Percentiles rank a stretch among this genome's conserved stretches.
Conservation (phyloP, 208 protist genomes). For the Leishmania braziliensis region DNA sequence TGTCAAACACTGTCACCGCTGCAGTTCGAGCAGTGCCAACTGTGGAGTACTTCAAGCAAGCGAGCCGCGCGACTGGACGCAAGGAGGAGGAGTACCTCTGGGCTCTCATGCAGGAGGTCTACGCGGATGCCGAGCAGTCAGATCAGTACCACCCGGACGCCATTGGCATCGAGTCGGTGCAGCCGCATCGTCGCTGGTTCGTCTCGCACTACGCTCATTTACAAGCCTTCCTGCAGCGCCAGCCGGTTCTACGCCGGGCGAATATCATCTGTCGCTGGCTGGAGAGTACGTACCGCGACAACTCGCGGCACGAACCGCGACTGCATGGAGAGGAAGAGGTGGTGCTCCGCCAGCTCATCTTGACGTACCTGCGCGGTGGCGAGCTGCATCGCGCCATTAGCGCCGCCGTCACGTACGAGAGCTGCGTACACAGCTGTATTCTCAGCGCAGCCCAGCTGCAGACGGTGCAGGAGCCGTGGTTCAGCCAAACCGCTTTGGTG, state of each 20-base stretch:
- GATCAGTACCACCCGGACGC: conserved; percentile 60
- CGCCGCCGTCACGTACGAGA: conserved; percentile 44
- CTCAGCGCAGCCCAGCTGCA: conserved; percentile 81
- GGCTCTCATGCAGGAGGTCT: conserved; percentile 55
- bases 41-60: conserved; percentile 50
- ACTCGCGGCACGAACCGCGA: conserved; percentile 28
- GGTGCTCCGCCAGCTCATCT: conserved; percentile 70
- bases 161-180: conserved; percentile 59
- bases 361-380: conserved; percentile 71
- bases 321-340: conserved; percentile 58
- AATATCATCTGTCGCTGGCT: conserved; percentile 77
- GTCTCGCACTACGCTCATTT: conserved; percentile 77
- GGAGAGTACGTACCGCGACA: conserved; percentile 60
- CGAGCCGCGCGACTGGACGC: conserved; percentile 33
- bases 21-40: conserved; percentile 30
- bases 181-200: conserved; percentile 81
- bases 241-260: conserved; percentile 62
- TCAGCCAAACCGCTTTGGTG: conserved; percentile 50
- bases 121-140: conserved; percentile 55
- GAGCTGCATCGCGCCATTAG: conserved; percentile 67
- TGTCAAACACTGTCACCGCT: neutral
- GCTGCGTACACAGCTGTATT: conserved; percentile 79
- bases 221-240: conserved; percentile 65
- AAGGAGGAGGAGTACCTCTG: conserved; percentile 62
- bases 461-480: conserved; percentile 76